These are phyloP conservation scores for Cordyceps tenuipes DNA, from an alignment of 2,329 filamentous ascomycete genomes.

Conservation along the genomic window DNA sequence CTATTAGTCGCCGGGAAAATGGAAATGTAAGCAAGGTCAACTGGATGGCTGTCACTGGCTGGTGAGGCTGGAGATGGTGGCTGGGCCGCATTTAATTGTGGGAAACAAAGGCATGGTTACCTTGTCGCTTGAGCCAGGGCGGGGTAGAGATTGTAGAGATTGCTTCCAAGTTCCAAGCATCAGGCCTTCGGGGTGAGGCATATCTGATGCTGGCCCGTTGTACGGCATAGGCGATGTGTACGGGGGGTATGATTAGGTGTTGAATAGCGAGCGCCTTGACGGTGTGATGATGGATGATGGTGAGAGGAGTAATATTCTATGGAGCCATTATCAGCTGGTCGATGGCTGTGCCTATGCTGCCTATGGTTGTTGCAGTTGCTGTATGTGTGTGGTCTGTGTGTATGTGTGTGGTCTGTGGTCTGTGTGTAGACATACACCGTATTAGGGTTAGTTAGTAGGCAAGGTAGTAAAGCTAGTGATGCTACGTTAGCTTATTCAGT, in stretches of 20 bases:
- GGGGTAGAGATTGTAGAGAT: background rate
- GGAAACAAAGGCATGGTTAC: slow-evolving; percentile 3
- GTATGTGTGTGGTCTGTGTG: no score
- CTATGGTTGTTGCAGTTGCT: no score
- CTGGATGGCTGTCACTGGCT: background rate
- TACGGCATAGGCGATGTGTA: no score
- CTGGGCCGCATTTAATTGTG: slow-evolving; percentile 9
- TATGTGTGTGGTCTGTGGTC: no score
- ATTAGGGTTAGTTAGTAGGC: no score
- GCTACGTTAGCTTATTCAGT: background rate
- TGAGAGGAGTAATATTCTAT: slow-evolving; percentile 3
- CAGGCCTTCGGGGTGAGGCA: background rate
- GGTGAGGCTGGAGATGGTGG: background rate
- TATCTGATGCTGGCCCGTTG: no score
- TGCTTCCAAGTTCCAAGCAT: no score
- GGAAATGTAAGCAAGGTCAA: slow-evolving; percentile 2
- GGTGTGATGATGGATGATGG: background rate
- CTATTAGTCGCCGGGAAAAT: background rate
- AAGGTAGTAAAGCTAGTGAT: background rate
- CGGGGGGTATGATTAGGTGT: background rate
- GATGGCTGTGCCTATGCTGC: no score
- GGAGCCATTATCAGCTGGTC: slow-evolving; percentile 7
- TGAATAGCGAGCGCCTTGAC: background rate
- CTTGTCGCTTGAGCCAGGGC: background rate
- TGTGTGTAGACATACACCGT: no score